Conservation (phyloP, 768 basidiomycete species). For the Holtermannia corniformis region DNA sequence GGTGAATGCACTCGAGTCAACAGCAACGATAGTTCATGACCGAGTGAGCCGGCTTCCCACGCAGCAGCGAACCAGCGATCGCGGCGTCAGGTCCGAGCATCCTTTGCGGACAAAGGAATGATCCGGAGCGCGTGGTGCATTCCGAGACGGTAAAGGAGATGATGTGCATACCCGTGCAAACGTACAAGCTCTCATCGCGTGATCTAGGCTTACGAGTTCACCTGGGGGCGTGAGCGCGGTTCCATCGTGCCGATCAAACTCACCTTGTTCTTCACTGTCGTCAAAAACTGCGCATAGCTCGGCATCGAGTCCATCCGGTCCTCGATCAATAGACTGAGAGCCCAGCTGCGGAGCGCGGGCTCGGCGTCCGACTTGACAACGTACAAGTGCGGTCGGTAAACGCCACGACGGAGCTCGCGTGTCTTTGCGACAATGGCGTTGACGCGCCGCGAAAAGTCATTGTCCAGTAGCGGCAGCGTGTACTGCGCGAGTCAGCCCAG, state of each 20-base stretch:
- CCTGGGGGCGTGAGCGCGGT: no score
- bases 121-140: no score
- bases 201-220: not conserved
- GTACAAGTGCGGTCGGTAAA: constrained; percentile 88
- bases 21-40: no score
- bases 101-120: no score
- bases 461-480: constrained; percentile 82
- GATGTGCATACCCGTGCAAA: not conserved
- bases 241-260: no score
- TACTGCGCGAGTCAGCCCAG: no score
- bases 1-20: no score
- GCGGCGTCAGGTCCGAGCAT: no score
- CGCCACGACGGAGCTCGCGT: constrained; percentile 82
- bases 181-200: not conserved
- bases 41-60: no score
- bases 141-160: no score
- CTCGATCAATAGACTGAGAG: constrained; percentile 84
- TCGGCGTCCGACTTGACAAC: constrained; percentile 98
- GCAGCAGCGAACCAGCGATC: no score
- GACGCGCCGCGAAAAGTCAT: constrained; percentile 88
- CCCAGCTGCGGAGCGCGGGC: constrained; percentile 88
- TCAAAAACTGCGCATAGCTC: constrained; percentile 91
- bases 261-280: constrained; percentile 82
- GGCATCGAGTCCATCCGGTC: constrained; percentile 90
- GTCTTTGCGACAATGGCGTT: constrained; percentile 91